Conservation (phyloP, 768 basidiomycete species). For the Termitomyces sp. region DNA sequence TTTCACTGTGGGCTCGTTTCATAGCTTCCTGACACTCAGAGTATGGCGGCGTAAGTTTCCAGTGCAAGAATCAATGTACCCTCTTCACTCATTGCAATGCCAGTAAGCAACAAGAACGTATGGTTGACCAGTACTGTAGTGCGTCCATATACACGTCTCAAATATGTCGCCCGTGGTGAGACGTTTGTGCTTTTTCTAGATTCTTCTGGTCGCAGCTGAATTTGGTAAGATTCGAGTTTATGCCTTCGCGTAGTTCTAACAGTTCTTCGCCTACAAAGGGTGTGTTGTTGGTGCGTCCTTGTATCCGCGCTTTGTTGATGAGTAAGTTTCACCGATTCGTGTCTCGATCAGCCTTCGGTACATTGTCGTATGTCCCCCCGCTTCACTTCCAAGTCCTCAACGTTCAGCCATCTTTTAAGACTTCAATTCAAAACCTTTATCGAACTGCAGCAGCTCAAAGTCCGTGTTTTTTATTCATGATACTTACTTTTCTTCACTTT, state of each 20-base stretch:
- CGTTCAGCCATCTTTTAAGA: slow-evolving; percentile 13
- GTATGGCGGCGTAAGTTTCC: slow-evolving; percentile 36
- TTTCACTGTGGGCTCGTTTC: not conserved
- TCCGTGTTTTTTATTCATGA: not conserved
- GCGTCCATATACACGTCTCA: slow-evolving; percentile 12
- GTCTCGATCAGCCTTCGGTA: slow-evolving; percentile 24
- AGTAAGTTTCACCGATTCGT: not conserved
- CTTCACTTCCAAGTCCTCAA: not conserved
- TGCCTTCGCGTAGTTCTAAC: not conserved
- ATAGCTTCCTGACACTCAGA: slow-evolving; percentile 38
- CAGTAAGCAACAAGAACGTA: slow-evolving; percentile 40
- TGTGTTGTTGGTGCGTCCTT: slow-evolving; percentile 24
- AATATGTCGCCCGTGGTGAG: not conserved
- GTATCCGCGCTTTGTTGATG: not conserved
- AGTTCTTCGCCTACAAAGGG: slow-evolving; percentile 11
- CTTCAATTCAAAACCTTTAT: slow-evolving; percentile 26
- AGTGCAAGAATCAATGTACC: not conserved
- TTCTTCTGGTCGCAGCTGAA: slow-evolving; percentile 30
- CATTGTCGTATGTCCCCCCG: slow-evolving; percentile 25
- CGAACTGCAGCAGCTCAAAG: slow-evolving; percentile 32
- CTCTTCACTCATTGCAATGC: not conserved
- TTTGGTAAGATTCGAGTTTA: slow-evolving; percentile 23
- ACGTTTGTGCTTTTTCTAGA: slow-evolving; percentile 10
- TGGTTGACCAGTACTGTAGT: slow-evolving; percentile 29
- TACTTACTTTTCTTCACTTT: not conserved